phyloP scores from a whole-genome alignment of 1,284 basidiomycete species.

The Fistulina hepatica region DNA sequence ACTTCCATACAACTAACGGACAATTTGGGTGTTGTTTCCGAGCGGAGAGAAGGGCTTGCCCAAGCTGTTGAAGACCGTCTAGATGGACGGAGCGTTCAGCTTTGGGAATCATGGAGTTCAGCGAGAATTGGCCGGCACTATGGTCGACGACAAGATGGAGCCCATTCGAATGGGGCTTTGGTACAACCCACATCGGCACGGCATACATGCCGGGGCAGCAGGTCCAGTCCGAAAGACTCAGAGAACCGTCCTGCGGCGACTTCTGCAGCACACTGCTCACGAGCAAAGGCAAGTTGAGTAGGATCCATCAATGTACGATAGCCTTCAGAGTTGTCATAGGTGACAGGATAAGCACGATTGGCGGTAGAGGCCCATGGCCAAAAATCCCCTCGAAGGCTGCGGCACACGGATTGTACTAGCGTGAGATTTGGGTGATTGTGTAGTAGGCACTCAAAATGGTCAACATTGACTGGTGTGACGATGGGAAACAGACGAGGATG shows the following conservation, averaged over 20 bases:
- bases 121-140: constrained; percentile 19
- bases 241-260: constrained; percentile 22
- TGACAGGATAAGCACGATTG: constrained; percentile 3
- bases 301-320: neutral
- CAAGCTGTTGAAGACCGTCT: constrained; percentile 16
- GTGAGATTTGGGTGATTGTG: constrained; percentile 21
- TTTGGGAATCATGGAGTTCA: constrained; percentile 24
- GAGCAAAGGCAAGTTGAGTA: constrained; percentile 17
- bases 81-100: constrained; percentile 13
- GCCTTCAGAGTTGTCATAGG: constrained; percentile 15
- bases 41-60: constrained; percentile 8
- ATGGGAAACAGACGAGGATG: constrained; percentile 21
- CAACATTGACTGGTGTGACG: constrained; percentile 25
- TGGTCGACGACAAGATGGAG: constrained; percentile 26
- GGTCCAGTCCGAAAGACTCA: constrained; percentile 19
- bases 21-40: too few relatives aligned
- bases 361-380: constrained; percentile 19
- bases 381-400: constrained; percentile 21
- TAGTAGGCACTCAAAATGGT: constrained; percentile 17
- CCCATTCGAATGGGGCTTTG: constrained; percentile 23
- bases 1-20: constrained; percentile 22
- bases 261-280: constrained; percentile 20
- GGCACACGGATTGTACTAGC: constrained; percentile 20
- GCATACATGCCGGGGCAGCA: constrained; percentile 31
- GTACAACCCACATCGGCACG: constrained; percentile 25